Base-by-base conservation (phyloP, 306 rosid genomes). In the Cajanus cajan region DNA sequence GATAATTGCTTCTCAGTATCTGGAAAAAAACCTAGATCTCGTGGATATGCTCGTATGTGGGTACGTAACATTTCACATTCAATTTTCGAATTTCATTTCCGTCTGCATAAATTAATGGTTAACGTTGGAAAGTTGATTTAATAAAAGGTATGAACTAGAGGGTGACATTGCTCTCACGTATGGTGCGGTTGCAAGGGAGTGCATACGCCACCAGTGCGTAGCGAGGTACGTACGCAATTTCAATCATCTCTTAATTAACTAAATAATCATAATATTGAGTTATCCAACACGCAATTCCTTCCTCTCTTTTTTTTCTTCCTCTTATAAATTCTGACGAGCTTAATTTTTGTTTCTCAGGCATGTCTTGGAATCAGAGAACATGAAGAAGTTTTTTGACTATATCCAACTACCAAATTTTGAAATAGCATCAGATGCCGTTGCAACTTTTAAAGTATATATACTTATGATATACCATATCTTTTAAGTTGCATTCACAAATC, bases 201-300 rank as follows among this genome's bases (percentile, higher is more conserved):
- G 93, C 86, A 91, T 94, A 80, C 97, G 98, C 79, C 98, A 91
- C 80, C 98, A 94, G 79, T 76, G 74, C 39, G 92, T 90, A 62
- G 98, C 98, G 19, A 94, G 88, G 98, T 94, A 36, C 51, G 41
- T 36, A 73, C 75, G 85, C 40, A 25, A 51, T 19, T 45, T n/a
- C 2, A 7, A 14, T 45, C 2, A 7, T 44, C 21, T 81, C 34
- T n/a, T 16, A 67, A n/a, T 57, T 28, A 31, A 28, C 12, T 59
- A 31, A 50, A 16, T 51, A 51, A 51, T 7, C 21, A 7, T 28
- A 21, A 13, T 13, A 75, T 2, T 14, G 8, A 1, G 31, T 7
- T 71, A 28, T 73, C 31, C 7, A 54, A 8, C 61, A 34, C 34
- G 34, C 21, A 9, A n/a, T n/a, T n/a, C n/a, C n/a, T n/a, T 28